A percentile compares a stretch with the other conserved stretches of the same genome.
phyloP scores from a whole-genome alignment of 2,329 filamentous ascomycete genomes.

The Pseudocercospora musae region DNA sequence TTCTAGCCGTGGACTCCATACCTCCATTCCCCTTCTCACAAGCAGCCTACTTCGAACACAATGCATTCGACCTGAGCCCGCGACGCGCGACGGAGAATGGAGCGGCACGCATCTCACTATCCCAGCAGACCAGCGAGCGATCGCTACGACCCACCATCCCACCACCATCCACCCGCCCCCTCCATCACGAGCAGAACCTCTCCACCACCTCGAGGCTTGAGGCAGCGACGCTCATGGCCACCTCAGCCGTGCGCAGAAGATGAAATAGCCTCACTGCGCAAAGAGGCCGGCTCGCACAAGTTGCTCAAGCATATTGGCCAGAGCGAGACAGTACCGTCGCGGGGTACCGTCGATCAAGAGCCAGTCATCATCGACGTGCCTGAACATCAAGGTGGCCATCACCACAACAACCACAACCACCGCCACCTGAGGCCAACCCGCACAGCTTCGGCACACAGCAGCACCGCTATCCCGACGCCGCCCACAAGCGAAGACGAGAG shows the following conservation, averaged over 20 bases:
- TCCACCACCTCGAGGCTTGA: conserved; percentile 22
- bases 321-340: conserved; percentile 56
- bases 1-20: conserved; percentile 3
- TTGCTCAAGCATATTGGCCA: conserved; percentile 36
- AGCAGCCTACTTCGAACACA: not conserved
- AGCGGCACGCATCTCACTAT: not conserved
- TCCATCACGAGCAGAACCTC: conserved; percentile 9
- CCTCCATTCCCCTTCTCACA: not conserved
- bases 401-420: conserved; percentile 51
- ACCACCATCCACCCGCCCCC: conserved; percentile 30
- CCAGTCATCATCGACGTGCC: conserved; percentile 62
- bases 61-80: not conserved
- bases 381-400: too few relatives aligned
- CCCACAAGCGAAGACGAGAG: conserved; percentile 40
- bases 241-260: conserved; percentile 68
- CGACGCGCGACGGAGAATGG: too few relatives aligned
- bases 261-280: conserved; percentile 60
- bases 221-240: conserved; percentile 44
- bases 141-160: conserved; percentile 28
- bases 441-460: conserved; percentile 8
- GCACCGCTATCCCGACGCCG: conserved; percentile 31
- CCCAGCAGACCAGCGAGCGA: conserved; percentile 5
- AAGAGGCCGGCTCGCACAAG: conserved; percentile 52
- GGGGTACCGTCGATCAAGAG: conserved; percentile 66
- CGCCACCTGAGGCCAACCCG: too few relatives aligned